phyloP scores from a whole-genome alignment of 2,329 filamentous ascomycete species.

The Aulographum hederae region DNA sequence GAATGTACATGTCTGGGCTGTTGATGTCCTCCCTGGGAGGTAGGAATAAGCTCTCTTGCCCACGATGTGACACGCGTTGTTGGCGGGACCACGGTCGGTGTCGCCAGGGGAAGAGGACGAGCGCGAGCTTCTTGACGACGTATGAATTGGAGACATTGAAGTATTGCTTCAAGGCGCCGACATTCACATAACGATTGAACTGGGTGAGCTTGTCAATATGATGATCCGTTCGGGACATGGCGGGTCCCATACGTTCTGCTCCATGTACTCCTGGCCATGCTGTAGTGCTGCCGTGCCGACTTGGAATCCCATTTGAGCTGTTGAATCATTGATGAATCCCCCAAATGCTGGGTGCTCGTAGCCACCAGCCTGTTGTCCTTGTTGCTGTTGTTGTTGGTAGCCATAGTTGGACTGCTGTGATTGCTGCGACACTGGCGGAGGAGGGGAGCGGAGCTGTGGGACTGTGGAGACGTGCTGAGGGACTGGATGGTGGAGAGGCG shows the following conservation, averaged over 20 bases:
- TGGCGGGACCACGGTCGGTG: constrained; percentile 96
- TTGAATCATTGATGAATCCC: constrained; percentile 89
- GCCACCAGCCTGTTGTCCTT: constrained; percentile 16
- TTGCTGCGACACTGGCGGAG: constrained; percentile 56
- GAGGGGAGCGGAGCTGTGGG: constrained; percentile 87
- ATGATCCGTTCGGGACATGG: neutral
- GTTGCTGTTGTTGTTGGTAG: constrained; percentile 36
- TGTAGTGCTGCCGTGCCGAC: constrained; percentile 83
- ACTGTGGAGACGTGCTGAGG: constrained; percentile 98
- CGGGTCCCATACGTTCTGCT: constrained; percentile 82
- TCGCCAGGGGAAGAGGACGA: constrained; percentile 93
- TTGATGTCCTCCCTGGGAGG: constrained; percentile 92
- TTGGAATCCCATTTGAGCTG: constrained; percentile 86
- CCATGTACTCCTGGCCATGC: constrained; percentile 84
- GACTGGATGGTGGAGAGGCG: constrained; percentile 88
- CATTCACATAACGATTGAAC: constrained; percentile 73
- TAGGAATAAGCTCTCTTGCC: constrained; percentile 58
- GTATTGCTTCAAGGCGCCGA: constrained; percentile 90
- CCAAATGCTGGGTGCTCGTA: constrained; percentile 45
- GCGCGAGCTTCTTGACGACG: constrained; percentile 78
- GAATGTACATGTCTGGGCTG: constrained; percentile 98
- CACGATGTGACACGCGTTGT: constrained; percentile 44
- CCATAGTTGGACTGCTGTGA: constrained; percentile 47
- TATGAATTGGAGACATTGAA: constrained; percentile 98
- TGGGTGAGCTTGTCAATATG: constrained; percentile 24